phyloP scores from a whole-genome alignment of 352 stramenopile genomes.

The Globisporangium barbulae region DNA sequence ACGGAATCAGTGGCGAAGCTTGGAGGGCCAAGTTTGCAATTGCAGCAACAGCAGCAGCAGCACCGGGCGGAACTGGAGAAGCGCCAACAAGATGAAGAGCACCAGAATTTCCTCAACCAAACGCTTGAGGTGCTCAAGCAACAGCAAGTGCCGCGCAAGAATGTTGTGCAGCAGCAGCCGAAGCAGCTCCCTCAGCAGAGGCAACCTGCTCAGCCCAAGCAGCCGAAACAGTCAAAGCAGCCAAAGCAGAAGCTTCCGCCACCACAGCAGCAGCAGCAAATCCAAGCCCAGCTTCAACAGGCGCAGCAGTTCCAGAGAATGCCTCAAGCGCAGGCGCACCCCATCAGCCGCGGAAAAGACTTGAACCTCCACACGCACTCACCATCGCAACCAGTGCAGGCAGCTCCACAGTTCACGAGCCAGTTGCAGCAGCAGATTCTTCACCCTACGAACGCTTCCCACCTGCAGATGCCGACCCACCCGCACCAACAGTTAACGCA shows the following conservation, averaged over 20 bases:
- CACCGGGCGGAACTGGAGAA: conserved; percentile 15
- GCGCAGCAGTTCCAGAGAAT: conserved; percentile 27
- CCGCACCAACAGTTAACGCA: conserved; percentile 15
- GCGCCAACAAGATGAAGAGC: conserved; percentile 26
- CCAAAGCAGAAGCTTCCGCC: conserved; percentile 15
- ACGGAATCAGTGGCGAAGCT: background rate
- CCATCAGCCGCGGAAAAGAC: conserved; percentile 8
- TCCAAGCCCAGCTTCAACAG: conserved; percentile 25
- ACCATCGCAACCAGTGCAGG: conserved; percentile 6
- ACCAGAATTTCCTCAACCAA: conserved; percentile 42
- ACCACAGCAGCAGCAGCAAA: conserved; percentile 31
- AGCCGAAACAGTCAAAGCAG: conserved; percentile 10
- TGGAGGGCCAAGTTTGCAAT: conserved; percentile 3
- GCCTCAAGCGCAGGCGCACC: conserved; percentile 8
- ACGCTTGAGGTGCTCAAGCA: conserved; percentile 43
- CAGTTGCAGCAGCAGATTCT: conserved; percentile 21
- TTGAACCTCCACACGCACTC: conserved; percentile 16
- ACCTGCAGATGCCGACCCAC: conserved; percentile 43
- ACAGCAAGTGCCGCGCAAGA: conserved; percentile 14
- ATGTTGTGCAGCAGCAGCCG: conserved; percentile 1
- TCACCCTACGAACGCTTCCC: conserved; percentile 18
- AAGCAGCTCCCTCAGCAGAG: conserved; percentile 15
- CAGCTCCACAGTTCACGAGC: conserved; percentile 14
- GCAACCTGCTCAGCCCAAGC: conserved; percentile 14
- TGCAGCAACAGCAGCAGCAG: conserved; percentile 13